Evolutionary conservation across 176 grass and related monocot species (phyloP).

Genomic region (Tillandsia leiboldiana): DNA sequence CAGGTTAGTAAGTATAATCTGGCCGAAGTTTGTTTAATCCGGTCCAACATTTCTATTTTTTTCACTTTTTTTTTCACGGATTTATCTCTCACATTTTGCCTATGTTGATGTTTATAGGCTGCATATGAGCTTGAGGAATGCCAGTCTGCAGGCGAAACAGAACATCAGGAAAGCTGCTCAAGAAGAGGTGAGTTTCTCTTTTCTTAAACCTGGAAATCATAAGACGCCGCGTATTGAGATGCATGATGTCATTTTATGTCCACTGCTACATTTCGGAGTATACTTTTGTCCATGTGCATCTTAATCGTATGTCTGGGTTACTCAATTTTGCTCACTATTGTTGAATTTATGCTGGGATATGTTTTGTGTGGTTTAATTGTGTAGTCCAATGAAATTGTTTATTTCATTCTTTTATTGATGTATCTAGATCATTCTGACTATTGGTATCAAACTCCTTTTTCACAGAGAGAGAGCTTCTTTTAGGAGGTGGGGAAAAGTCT

Average conservation of each 20-base stretch:
- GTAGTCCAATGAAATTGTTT: neutral
- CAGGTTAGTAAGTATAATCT: no score
- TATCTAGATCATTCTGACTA: neutral
- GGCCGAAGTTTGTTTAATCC: no score
- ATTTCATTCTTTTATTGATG: neutral
- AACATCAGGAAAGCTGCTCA: conserved; percentile 76
- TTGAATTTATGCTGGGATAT: no score
- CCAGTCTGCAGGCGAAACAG: conserved; percentile 73
- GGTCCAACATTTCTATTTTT: no score
- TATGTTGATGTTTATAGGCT: conserved; percentile 33
- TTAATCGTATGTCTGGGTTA: neutral
- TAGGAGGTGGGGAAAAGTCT: conserved; percentile 60
- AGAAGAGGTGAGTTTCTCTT: conserved; percentile 35
- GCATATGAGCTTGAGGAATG: conserved; percentile 45
- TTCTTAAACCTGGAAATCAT: neutral
- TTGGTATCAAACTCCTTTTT: conserved; percentile 18
- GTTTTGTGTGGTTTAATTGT: neutral
- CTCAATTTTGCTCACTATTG: neutral
- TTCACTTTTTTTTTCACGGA: no score
- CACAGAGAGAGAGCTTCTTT: conserved; percentile 82
- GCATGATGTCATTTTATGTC: neutral
- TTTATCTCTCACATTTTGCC: neutral
- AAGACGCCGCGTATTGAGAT: no score
- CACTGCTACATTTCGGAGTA: neutral
- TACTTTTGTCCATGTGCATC: neutral